Evolutionary conservation across 163 green algal genomes (phyloP).

Genomic region (Prototheca stagnorum): DNA sequence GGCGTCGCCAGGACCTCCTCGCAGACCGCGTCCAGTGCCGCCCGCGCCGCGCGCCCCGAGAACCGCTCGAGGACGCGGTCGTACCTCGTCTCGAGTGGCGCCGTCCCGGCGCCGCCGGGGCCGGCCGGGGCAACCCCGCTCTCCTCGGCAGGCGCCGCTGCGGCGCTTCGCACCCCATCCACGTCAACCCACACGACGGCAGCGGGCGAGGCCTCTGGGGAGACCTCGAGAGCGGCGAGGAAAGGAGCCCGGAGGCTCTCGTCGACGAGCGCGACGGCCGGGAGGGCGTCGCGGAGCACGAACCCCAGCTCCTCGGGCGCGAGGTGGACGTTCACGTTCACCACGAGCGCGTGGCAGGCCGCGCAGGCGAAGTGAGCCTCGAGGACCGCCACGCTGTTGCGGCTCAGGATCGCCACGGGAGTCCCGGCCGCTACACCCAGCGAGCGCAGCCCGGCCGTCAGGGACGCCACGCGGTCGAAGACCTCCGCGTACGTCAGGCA

Average conservation of each 20-base stretch:
- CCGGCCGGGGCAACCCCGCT: too few species aligned
- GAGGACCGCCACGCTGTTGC: slow-evolving; percentile 40
- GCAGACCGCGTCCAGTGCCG: neutral
- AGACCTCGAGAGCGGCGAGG: too few species aligned
- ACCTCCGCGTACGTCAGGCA: slow-evolving; percentile 25
- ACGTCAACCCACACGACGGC: too few species aligned
- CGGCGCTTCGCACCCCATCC: too few species aligned
- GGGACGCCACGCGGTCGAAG: slow-evolving; percentile 2
- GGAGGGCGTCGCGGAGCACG: slow-evolving; percentile 37
- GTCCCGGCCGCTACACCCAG: slow-evolving; percentile 19
- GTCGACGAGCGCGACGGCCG: slow-evolving; percentile 35
- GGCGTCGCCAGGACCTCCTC: slow-evolving; percentile 4
- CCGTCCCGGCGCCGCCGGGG: too few species aligned
- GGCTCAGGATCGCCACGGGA: slow-evolving; percentile 35
- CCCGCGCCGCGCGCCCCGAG: too few species aligned
- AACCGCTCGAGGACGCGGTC: too few species aligned
- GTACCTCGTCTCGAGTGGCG: too few species aligned
- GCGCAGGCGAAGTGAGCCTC: slow-evolving; percentile 66
- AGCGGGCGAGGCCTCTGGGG: too few species aligned
- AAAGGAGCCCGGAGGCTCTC: too few species aligned
- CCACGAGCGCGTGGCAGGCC: slow-evolving; percentile 34
- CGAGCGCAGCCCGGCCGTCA: slow-evolving; percentile 7
- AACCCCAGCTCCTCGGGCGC: slow-evolving; percentile 48
- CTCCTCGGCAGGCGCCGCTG: too few species aligned
- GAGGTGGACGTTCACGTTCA: slow-evolving; percentile 71